Conservation (phyloP, 257 asterid species). For the Thymus quinquecostatus region DNA sequence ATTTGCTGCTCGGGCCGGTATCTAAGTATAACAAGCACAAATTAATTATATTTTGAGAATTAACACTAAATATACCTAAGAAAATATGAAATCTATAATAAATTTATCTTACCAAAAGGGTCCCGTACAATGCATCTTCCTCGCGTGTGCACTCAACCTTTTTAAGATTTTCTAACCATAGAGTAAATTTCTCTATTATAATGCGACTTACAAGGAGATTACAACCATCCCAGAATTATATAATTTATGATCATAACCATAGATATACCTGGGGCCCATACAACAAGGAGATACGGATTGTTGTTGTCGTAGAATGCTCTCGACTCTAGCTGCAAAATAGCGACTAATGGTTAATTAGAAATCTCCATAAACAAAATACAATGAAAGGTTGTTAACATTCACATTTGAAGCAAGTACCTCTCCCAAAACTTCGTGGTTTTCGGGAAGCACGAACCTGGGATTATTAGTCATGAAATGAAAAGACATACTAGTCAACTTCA, state of each 20-base stretch:
- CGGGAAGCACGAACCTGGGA: slow-evolving; percentile 43
- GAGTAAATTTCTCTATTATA: neutral
- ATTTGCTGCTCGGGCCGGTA: slow-evolving; percentile 36
- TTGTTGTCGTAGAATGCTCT: slow-evolving; percentile 31
- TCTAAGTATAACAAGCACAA: slow-evolving; percentile 20
- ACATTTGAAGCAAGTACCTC: slow-evolving; percentile 30
- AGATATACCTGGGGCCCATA: slow-evolving; percentile 37
- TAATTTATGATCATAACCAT: neutral
- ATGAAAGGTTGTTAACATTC: neutral
- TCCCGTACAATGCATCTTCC: slow-evolving; percentile 36
- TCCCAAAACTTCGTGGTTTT: slow-evolving; percentile 31
- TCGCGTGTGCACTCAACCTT: slow-evolving; percentile 4
- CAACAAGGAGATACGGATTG: slow-evolving; percentile 39
- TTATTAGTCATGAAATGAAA: neutral
- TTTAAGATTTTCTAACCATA: slow-evolving; percentile 17
- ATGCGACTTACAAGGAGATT: neutral
- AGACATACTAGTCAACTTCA: neutral
- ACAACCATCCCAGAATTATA: no score
- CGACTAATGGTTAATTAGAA: neutral
- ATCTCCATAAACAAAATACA: neutral
- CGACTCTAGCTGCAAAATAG: slow-evolving; percentile 36
- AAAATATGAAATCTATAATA: neutral
- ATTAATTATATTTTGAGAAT: slow-evolving; percentile 2
- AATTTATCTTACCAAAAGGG: slow-evolving; percentile 39
- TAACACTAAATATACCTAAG: no score